Percentiles rank a stretch among this genome's conserved stretches.
Conservation (phyloP, 2,329 filamentous ascomycete genomes). For the Colletotrichum spaethianum region DNA sequence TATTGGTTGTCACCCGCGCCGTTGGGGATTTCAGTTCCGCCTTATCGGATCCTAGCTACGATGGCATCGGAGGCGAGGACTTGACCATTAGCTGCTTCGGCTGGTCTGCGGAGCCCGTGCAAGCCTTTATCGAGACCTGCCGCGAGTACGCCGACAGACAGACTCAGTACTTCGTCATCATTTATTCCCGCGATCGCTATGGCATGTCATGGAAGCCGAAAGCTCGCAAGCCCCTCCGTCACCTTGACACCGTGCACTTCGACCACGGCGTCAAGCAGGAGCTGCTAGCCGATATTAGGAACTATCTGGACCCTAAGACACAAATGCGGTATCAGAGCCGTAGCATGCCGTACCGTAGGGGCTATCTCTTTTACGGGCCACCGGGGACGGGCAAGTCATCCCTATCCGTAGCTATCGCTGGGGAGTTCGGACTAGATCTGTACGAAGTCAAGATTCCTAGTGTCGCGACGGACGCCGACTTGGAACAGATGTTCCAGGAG, state of each 20-base stretch:
- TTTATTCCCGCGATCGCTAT: conserved; percentile 61
- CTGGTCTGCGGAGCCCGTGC: conserved; percentile 65
- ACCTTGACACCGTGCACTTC: conserved; percentile 66
- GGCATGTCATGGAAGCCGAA: conserved; percentile 65
- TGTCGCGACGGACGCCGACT: conserved; percentile 63
- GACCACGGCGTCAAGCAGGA: conserved; percentile 61
- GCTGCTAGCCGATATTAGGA: conserved; percentile 64
- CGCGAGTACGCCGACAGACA: conserved; percentile 64
- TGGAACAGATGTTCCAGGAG: conserved; percentile 66
- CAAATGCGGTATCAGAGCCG: conserved; percentile 74
- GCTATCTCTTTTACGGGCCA: conserved; percentile 76
- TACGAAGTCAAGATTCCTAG: conserved; percentile 66
- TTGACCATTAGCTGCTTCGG: conserved; percentile 65
- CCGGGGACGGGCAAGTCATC: conserved; percentile 74
- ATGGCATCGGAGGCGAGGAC: conserved; percentile 62
- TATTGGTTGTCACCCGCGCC: conserved; percentile 62
- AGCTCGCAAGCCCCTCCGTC: conserved; percentile 62
- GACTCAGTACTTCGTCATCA: conserved; percentile 65
- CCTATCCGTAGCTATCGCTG: conserved; percentile 66
- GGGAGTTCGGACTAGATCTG: conserved; percentile 64
- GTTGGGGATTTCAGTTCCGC: conserved; percentile 54
- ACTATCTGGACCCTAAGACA: conserved; percentile 64
- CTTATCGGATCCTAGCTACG: conserved; percentile 58
- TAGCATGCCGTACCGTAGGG: conserved; percentile 59
- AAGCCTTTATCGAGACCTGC: conserved; percentile 59